Evolutionary conservation across 106 monocot genomes (phyloP).

Genomic region (Ottelia alismoides): DNA sequence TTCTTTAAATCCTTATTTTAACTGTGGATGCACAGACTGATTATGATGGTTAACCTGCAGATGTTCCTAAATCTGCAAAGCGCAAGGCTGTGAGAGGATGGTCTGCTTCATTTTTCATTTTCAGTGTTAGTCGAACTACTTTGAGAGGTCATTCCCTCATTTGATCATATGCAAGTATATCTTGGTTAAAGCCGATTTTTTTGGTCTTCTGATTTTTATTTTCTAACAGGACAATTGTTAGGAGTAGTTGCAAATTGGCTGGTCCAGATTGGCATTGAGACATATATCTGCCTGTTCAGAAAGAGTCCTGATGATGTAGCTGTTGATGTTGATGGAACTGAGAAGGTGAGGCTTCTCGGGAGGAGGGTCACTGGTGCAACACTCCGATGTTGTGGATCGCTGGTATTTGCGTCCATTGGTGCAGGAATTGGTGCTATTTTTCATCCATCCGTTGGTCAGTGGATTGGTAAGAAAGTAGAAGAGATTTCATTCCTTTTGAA

Average conservation of each 20-base stretch:
- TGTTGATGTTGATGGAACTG: constrained; percentile 15
- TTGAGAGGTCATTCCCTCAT: constrained; percentile 57
- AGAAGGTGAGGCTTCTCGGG: constrained; percentile 31
- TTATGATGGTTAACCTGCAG: too few relatives aligned
- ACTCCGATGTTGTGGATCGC: constrained; percentile 50
- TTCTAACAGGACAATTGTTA: constrained; percentile 60
- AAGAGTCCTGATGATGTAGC: constrained; percentile 23
- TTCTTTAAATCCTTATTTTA: too few relatives aligned
- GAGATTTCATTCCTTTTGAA: too few relatives aligned
- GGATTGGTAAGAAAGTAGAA: constrained; percentile 97
- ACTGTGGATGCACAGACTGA: too few relatives aligned
- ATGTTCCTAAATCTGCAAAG: constrained; percentile 63
- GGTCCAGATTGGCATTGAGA: constrained; percentile 58
- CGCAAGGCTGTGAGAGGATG: constrained; percentile 62
- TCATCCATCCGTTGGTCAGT: constrained; percentile 78
- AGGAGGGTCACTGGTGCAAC: constrained; percentile 44
- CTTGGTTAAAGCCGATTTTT: too few relatives aligned
- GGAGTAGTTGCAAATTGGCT: constrained; percentile 81
- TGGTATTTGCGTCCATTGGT: constrained; percentile 88
- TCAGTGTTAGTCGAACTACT: constrained; percentile 68
- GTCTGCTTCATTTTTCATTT: constrained; percentile 34
- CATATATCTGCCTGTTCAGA: constrained; percentile 49
- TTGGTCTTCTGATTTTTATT: not conserved
- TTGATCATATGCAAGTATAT: too few relatives aligned
- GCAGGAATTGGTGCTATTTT: constrained; percentile 67